Evolutionary conservation across 2,329 filamentous ascomycete species (phyloP).

Genomic region (Sporothrix phasma): DNA sequence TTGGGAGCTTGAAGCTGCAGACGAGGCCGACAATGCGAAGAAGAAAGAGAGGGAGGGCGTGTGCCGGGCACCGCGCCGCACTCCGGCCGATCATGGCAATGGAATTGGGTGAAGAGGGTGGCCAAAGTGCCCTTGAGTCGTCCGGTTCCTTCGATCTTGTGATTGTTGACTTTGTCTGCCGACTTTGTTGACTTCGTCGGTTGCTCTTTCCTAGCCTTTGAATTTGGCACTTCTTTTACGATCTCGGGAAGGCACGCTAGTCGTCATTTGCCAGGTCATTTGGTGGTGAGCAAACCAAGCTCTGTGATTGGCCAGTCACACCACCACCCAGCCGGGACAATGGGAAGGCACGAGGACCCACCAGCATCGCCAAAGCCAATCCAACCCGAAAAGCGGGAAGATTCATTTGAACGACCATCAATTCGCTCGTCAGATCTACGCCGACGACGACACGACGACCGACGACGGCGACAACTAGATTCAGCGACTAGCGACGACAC

Average conservation of each 20-base stretch:
- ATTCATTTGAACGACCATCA: background rate
- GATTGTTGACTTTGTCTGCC: background rate
- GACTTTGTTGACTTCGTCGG: background rate
- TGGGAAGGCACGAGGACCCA: conserved; percentile 1
- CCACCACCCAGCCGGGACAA: background rate
- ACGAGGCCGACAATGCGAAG: background rate
- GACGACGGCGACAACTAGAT: background rate
- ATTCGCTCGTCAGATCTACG: background rate
- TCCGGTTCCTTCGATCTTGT: no score
- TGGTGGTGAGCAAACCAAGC: conserved; percentile 15
- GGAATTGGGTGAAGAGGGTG: background rate
- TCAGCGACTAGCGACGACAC: background rate
- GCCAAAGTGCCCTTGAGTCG: background rate
- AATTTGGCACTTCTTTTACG: no score
- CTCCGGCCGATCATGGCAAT: conserved; percentile 29
- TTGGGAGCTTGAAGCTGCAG: background rate
- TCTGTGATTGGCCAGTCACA: conserved; percentile 16
- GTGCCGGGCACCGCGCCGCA: conserved; percentile 24
- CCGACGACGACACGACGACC: no score
- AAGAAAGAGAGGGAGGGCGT: background rate
- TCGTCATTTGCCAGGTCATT: background rate
- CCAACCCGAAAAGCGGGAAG: conserved; percentile 6
- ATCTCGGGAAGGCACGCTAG: background rate
- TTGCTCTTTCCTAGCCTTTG: background rate
- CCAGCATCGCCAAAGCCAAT: conserved; percentile 4